phyloP scores from a whole-genome alignment of 306 rosid species.

The Malus sylvestris region DNA sequence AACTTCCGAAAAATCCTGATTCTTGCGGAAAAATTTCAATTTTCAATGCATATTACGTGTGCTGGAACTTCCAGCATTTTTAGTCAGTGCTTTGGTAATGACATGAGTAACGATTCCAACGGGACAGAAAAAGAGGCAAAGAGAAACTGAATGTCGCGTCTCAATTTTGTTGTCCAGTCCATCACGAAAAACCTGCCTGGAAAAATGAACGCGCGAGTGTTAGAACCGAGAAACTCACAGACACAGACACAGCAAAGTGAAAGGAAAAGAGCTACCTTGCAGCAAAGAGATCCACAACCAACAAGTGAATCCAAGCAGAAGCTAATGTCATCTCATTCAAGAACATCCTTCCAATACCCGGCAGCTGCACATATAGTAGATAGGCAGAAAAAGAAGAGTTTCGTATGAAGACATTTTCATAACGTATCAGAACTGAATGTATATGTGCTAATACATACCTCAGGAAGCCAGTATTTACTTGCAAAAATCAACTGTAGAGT shows the following conservation, averaged over 20 bases:
- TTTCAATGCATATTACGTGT: constrained; percentile 29
- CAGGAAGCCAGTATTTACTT: constrained; percentile 79
- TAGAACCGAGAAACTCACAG: neutral
- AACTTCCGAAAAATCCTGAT: neutral
- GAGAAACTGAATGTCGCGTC: constrained; percentile 77
- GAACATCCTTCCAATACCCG: constrained; percentile 80
- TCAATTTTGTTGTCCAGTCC: constrained; percentile 68
- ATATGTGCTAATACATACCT: constrained; percentile 45
- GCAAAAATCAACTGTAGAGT: constrained; percentile 62
- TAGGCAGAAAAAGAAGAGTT: neutral
- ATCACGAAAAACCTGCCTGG: constrained; percentile 74
- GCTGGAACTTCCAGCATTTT: constrained; percentile 25
- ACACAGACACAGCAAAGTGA: neutral
- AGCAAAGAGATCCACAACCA: constrained; percentile 88
- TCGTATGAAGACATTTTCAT: neutral
- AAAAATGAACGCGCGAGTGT: constrained; percentile 3
- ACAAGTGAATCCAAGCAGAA: constrained; percentile 95
- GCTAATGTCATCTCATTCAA: constrained; percentile 83
- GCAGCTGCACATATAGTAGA: constrained; percentile 43
- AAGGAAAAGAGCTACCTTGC: constrained; percentile 57
- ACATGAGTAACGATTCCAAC: constrained; percentile 76
- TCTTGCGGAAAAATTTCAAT: neutral
- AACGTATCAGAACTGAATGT: neutral
- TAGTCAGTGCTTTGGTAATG: constrained; percentile 68
- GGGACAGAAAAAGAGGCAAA: constrained; percentile 87